Evolutionary conservation across 805 yeast genomes (phyloP).

Genomic region (Saccharomycopsis synnaedendra): DNA sequence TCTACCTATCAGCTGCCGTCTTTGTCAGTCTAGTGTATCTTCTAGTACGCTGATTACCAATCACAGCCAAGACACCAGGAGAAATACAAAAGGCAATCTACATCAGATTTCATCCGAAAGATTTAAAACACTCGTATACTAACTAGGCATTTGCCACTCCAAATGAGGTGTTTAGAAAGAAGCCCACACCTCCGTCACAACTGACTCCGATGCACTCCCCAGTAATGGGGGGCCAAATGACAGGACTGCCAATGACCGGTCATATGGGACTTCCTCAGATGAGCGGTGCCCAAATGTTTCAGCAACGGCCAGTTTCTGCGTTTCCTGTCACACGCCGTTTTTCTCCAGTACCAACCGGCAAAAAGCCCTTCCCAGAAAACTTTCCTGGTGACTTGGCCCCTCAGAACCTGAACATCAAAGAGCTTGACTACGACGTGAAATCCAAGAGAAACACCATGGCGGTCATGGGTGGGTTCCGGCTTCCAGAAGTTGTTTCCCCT

Average conservation of each 20-base stretch:
- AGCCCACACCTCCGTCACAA: background rate
- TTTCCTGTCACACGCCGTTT: background rate
- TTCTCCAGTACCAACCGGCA: background rate
- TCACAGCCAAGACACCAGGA: too few relatives aligned
- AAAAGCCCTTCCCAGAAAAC: conserved; percentile 12
- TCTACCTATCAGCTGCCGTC: background rate
- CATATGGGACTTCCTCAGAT: background rate
- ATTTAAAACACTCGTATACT: too few relatives aligned
- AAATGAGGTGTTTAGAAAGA: conserved; percentile 6
- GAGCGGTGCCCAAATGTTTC: too few relatives aligned
- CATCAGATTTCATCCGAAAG: too few relatives aligned
- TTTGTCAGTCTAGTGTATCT: too few relatives aligned
- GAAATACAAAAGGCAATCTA: too few relatives aligned
- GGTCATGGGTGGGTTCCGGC: background rate
- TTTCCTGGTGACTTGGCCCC: conserved; percentile 12
- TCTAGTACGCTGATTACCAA: too few relatives aligned
- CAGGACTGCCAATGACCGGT: background rate
- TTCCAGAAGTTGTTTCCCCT: background rate
- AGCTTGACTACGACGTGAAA: conserved; percentile 9
- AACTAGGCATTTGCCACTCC: conserved; percentile 12
- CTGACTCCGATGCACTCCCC: conserved; percentile 1
- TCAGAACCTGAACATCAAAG: conserved; percentile 2
- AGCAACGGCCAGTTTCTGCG: too few relatives aligned
- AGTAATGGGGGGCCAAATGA: background rate
- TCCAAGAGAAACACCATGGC: conserved; percentile 11